These are phyloP conservation scores for Skeletonema costatum DNA, from an alignment of 108 stramenopile genomes.

Conservation along the genomic window DNA sequence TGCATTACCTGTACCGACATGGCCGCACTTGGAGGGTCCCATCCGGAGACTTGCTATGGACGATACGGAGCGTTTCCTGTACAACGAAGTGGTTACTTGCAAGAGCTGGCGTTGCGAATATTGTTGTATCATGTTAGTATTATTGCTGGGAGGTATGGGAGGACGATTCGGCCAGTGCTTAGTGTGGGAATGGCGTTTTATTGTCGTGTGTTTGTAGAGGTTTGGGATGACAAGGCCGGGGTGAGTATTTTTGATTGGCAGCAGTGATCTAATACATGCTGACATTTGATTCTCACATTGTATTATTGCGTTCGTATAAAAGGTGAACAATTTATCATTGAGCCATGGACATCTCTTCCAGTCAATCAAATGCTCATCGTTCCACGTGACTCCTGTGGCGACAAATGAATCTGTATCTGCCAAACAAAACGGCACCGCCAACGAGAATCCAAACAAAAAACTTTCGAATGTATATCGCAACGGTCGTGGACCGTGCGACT, in stretches of 20 bases:
- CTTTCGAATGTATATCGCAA: constrained; percentile 57
- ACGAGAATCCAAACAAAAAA: constrained; percentile 62
- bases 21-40: constrained; percentile 93
- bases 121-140: constrained; percentile 86
- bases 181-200: constrained; percentile 97
- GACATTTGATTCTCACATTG: not conserved
- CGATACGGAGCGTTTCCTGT: constrained; percentile 92
- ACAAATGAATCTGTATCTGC: constrained; percentile 40
- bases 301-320: not conserved
- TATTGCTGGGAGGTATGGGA: constrained; percentile 88
- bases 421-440: constrained; percentile 9
- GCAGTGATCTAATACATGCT: not conserved
- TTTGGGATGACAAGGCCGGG: constrained; percentile 87
- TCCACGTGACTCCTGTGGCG: constrained; percentile 73
- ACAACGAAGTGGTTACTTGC: constrained; percentile 76
- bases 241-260: constrained; percentile 48
- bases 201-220: constrained; percentile 96
- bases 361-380: constrained; percentile 93
- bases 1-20: constrained; percentile 98
- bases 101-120: constrained; percentile 96
- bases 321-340: constrained; percentile 74
- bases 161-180: constrained; percentile 90
- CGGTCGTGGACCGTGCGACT: constrained; percentile 47
- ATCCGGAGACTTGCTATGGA: constrained; percentile 94
- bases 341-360: constrained; percentile 91